A percentile compares a stretch with the other conserved stretches of the same genome.
These are phyloP conservation scores for Lumnitzera littorea DNA, from an alignment of 345 rosid species.

Conservation along the genomic window DNA sequence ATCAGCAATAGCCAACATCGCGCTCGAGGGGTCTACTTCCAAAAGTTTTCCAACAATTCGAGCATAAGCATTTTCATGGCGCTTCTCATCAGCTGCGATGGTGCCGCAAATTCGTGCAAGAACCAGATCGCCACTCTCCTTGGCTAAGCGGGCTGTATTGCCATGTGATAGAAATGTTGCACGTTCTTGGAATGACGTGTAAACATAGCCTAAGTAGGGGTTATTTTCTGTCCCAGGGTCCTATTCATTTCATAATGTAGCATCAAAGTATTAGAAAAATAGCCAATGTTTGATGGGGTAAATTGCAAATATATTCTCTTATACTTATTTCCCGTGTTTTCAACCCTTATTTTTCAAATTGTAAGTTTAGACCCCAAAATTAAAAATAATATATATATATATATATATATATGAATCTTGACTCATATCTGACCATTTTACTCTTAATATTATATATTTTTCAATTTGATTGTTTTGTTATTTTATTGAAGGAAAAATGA, in stretches of 20 bases:
- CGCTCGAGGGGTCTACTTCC: conserved; percentile 47
- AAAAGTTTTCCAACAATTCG: conserved; percentile 57
- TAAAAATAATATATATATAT: no score
- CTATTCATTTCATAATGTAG: conserved; percentile 13
- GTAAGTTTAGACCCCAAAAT: no score
- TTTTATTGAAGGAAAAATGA: no score
- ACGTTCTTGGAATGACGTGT: conserved; percentile 87
- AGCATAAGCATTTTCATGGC: conserved; percentile 48
- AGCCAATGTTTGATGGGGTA: no score
- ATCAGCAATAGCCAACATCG: conserved; percentile 39
- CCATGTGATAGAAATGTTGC: conserved; percentile 81
- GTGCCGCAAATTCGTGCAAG: conserved; percentile 62
- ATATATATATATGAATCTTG: no score
- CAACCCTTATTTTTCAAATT: no score
- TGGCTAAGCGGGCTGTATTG: conserved; percentile 64
- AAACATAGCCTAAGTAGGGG: conserved; percentile 70
- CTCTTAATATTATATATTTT: no score
- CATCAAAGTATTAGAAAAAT: no score
- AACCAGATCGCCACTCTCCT: conserved; percentile 42
- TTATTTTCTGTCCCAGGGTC: conserved; percentile 67
- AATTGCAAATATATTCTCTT: no score
- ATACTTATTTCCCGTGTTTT: no score
- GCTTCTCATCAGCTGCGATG: conserved; percentile 69
- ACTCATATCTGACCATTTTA: no score
- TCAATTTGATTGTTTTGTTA: no score